These are phyloP conservation scores for Podospora australis DNA, from an alignment of 495 filamentous ascomycete species.

Conservation along the genomic window DNA sequence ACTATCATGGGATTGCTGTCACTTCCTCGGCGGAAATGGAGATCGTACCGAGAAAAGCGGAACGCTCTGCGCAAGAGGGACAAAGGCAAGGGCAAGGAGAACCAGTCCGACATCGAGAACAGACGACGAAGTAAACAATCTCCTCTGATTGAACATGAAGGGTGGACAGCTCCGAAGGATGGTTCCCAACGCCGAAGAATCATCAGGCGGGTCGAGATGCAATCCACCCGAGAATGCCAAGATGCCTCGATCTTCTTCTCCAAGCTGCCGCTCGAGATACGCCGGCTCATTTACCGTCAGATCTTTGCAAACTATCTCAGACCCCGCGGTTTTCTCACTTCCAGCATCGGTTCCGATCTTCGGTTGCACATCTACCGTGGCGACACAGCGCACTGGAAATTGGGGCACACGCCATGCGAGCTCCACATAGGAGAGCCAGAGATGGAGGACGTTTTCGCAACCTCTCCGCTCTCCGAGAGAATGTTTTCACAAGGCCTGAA, in stretches of 20 bases:
- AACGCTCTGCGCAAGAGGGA: too few species aligned
- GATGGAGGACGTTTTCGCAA: slow-evolving; percentile 3
- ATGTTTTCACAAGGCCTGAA: not conserved
- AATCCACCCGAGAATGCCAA: slow-evolving; percentile 7
- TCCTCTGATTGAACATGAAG: too few species aligned
- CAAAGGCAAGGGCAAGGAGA: too few species aligned
- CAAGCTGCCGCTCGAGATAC: slow-evolving; percentile 21
- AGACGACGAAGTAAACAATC: too few species aligned
- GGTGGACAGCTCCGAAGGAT: too few species aligned
- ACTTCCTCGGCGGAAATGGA: too few species aligned
- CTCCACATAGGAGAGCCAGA: not conserved
- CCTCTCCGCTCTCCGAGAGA: slow-evolving; percentile 2
- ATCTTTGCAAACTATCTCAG: slow-evolving; percentile 17
- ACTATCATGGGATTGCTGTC: too few species aligned
- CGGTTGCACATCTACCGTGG: slow-evolving; percentile 22
- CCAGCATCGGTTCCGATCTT: slow-evolving; percentile 5
- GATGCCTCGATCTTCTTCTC: slow-evolving; percentile 12
- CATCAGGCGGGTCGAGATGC: slow-evolving; percentile 12
- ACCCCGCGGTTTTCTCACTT: not conserved
- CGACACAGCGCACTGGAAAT: not conserved
- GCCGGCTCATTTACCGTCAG: slow-evolving; percentile 18
- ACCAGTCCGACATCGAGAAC: too few species aligned
- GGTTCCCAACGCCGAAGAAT: too few species aligned
- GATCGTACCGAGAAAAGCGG: too few species aligned
- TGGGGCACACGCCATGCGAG: slow-evolving; percentile 12